Base-by-base conservation (phyloP, 2,329 filamentous ascomycete species). In the Claviceps citrina region DNA sequence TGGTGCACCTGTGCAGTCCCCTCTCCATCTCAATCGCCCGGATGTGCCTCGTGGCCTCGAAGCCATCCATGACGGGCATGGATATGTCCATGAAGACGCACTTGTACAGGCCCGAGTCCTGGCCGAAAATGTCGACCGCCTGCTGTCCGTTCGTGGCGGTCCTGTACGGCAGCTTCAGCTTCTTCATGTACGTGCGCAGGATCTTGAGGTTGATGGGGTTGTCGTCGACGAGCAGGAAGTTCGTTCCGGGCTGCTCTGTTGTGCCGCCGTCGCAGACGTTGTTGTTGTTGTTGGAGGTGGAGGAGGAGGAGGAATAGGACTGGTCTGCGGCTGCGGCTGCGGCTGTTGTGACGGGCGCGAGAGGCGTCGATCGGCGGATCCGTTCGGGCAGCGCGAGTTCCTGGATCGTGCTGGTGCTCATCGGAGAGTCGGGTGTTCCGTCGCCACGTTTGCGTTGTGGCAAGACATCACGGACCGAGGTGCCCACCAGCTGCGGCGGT, bases 11-110 rank as follows among this genome's bases (percentile, higher is more conserved):
- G 15, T 36, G 41, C 15, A 42, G 24, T 3, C 26, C 13, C 15
- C 24, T 18, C 16, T 42, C 31, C 19, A n/a, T 27, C 26, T 42
- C 41, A 3, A 34, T 39, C 16, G 25, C 30, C 8, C 69, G 61
- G 13, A 71, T 70, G 16, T 54, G 55, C 4, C 61, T 56, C 2
- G 67, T 70, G 0, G 64, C 61, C 10, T 63, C 64, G 5, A 69
- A 59, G 0, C 66, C 66, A 44, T 73, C 63, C 46, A 73, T 64
- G 3, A 71, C 52, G 0, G 70, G 70, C 70, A 74, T 73, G 43
- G 62, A 69, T 4, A 71, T 65, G 46, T 73, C 70, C 43, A 58
- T 61, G 1, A 61, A 46, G 2, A 60, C 46, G 38, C 49, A 51
- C 16, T 40, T 40, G 16, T 48, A 57, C 2, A 43, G 27, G 0